Percentiles rank a stretch among this genome's conserved stretches.
phyloP scores from a whole-genome alignment of 2,329 filamentous ascomycete genomes.

The Aureobasidium sp. region DNA sequence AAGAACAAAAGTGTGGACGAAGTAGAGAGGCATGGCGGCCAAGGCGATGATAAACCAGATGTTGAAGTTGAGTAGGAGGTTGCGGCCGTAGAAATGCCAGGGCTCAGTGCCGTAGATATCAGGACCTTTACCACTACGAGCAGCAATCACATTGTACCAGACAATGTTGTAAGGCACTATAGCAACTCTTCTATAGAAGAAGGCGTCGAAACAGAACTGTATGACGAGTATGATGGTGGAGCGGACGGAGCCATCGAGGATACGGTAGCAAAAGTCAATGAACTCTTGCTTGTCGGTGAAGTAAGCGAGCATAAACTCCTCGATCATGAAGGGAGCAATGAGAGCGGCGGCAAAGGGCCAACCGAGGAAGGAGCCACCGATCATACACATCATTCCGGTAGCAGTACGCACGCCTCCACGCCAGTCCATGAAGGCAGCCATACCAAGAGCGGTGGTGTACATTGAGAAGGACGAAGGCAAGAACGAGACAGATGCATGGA shows the following conservation, averaged over 20 bases:
- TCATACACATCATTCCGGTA: conserved; percentile 84
- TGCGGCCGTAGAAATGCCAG: conserved; percentile 94
- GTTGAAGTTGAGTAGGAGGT: conserved; percentile 89
- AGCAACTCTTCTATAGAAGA: conserved; percentile 73
- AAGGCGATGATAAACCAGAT: conserved; percentile 82
- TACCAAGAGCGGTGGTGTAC: conserved; percentile 82
- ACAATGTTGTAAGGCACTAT: conserved; percentile 88
- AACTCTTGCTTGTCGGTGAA: conserved; percentile 42
- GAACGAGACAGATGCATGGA: conserved; percentile 79
- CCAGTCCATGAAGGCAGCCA: conserved; percentile 87
- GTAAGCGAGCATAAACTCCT: conserved; percentile 56
- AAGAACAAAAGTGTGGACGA: conserved; percentile 60
- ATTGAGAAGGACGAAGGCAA: conserved; percentile 94
- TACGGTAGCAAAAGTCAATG: conserved; percentile 34
- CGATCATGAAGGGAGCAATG: conserved; percentile 67
- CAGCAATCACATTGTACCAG: conserved; percentile 86
- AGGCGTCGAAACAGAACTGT: conserved; percentile 65
- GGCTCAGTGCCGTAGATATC: conserved; percentile 93
- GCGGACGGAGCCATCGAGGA: conserved; percentile 58
- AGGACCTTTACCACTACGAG: conserved; percentile 57
- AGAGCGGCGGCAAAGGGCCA: conserved; percentile 92
- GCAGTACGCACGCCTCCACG: conserved; percentile 69
- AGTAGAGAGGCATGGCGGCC: conserved; percentile 62
- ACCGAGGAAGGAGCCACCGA: conserved; percentile 71
- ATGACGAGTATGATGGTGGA: conserved; percentile 58